Percentiles rank a stretch among this genome's conserved stretches.
phyloP scores from a whole-genome alignment of 495 filamentous ascomycete genomes.

The Cudoniella acicularis region DNA sequence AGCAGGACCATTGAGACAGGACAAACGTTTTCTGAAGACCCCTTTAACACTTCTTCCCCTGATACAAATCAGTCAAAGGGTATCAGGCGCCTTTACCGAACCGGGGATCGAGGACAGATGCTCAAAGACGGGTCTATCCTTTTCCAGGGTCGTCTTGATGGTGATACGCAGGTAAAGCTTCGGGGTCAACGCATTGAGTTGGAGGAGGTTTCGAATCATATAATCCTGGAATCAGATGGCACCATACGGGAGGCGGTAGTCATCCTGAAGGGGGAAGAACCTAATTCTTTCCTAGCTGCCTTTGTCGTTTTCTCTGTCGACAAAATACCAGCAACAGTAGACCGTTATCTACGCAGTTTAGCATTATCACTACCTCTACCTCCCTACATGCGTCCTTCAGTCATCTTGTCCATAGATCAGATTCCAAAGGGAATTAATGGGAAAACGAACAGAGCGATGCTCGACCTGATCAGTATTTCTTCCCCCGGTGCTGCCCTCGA shows the following conservation, averaged over 20 bases:
- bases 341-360: neutral
- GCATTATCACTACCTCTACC: neutral
- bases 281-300: neutral
- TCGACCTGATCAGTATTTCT: neutral
- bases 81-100: conserved; percentile 22
- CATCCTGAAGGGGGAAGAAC: conserved; percentile 10
- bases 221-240: conserved; percentile 28
- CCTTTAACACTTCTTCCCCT: conserved; percentile 12
- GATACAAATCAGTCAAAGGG: conserved; percentile 1
- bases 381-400: conserved; percentile 28
- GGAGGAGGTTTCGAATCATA: conserved; percentile 39
- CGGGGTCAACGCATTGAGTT: conserved; percentile 51
- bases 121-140: conserved; percentile 31
- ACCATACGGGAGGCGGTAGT: conserved; percentile 34
- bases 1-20: conserved; percentile 27
- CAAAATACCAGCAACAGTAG: neutral
- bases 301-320: neutral
- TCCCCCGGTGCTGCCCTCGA: neutral
- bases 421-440: conserved; percentile 38
- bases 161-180: conserved; percentile 49
- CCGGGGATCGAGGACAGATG: conserved; percentile 23
- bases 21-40: conserved; percentile 6
- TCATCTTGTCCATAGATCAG: conserved; percentile 30
- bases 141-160: conserved; percentile 34
- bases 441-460: conserved; percentile 34